phyloP scores from a whole-genome alignment of 1,284 basidiomycete genomes.

The Wallemia ichthyophaga region DNA sequence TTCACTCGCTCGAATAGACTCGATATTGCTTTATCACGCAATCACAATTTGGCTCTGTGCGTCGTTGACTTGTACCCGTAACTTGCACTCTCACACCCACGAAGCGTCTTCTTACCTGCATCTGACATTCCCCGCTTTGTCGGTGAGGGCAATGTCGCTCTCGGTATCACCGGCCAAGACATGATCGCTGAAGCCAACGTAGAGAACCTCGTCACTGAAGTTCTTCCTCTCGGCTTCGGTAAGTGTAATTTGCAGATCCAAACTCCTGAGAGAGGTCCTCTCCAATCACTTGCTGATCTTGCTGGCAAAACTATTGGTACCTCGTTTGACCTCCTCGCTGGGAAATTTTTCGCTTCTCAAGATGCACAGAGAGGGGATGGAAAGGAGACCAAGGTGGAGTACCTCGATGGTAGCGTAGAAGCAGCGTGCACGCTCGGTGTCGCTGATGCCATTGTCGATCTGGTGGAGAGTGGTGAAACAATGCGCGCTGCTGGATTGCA shows the following conservation, averaged over 20 bases:
- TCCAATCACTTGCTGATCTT: conserved; percentile 45
- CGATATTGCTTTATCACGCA: conserved; percentile 72
- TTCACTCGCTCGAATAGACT: conserved; percentile 66
- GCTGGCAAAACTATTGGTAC: conserved; percentile 80
- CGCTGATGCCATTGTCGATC: conserved; percentile 87
- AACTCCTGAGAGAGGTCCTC: conserved; percentile 45
- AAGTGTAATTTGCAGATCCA: conserved; percentile 86
- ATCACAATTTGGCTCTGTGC: conserved; percentile 74
- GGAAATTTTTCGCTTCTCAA: conserved; percentile 40
- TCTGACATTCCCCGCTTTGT: conserved; percentile 96
- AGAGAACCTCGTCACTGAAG: conserved; percentile 43
- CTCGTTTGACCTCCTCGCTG: conserved; percentile 64
- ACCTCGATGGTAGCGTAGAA: conserved; percentile 90
- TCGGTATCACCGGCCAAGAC: conserved; percentile 86
- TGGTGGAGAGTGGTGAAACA: conserved; percentile 94
- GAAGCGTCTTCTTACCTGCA: conserved; percentile 81
- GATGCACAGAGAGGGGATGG: conserved; percentile 26
- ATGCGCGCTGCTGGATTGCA: conserved; percentile 95
- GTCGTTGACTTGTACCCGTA: conserved; percentile 12
- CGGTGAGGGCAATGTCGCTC: conserved; percentile 79
- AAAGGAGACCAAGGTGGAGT: conserved; percentile 47
- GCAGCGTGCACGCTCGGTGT: conserved; percentile 87
- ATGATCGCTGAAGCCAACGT: conserved; percentile 74
- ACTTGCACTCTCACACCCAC: not conserved
- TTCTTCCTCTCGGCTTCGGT: conserved; percentile 65